Conservation (phyloP, 139 green algal species). For the Chlorella sorokiniana region DNA sequence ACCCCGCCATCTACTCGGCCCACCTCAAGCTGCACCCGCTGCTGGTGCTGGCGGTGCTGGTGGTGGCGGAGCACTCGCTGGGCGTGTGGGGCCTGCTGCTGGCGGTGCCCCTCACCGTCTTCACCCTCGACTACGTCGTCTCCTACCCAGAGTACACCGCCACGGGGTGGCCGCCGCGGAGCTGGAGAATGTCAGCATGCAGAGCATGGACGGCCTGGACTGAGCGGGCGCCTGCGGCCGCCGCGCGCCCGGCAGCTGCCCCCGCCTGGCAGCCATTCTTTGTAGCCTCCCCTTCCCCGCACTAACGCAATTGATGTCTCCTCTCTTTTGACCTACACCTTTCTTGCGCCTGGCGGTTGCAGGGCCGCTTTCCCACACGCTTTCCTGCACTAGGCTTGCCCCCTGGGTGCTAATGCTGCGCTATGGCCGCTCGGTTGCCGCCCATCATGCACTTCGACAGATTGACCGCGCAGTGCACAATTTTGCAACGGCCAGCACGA, state of each 20-base stretch:
- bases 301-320: not conserved
- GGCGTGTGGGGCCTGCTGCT: conserved; percentile 94
- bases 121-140: conserved; percentile 91
- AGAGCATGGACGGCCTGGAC: conserved; percentile 1
- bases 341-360: too few relatives aligned
- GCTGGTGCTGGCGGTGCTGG: conserved; percentile 73
- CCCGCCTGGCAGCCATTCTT: too few relatives aligned
- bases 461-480: not conserved
- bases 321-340: not conserved
- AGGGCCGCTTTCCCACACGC: too few relatives aligned
- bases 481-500: not conserved
- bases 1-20: conserved; percentile 88
- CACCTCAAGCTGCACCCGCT: conserved; percentile 95
- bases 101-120: conserved; percentile 91
- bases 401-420: too few relatives aligned
- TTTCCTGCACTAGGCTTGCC: too few relatives aligned
- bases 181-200: conserved; percentile 55
- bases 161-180: conserved; percentile 70
- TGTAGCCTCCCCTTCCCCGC: not conserved
- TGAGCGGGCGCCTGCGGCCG: not conserved
- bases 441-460: not conserved
- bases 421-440: too few relatives aligned
- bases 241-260: too few relatives aligned
- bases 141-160: conserved; percentile 33
- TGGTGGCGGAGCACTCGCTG: conserved; percentile 82